Conservation (phyloP, 805 yeast species). For the Wickerhamiella slavikovae region DNA sequence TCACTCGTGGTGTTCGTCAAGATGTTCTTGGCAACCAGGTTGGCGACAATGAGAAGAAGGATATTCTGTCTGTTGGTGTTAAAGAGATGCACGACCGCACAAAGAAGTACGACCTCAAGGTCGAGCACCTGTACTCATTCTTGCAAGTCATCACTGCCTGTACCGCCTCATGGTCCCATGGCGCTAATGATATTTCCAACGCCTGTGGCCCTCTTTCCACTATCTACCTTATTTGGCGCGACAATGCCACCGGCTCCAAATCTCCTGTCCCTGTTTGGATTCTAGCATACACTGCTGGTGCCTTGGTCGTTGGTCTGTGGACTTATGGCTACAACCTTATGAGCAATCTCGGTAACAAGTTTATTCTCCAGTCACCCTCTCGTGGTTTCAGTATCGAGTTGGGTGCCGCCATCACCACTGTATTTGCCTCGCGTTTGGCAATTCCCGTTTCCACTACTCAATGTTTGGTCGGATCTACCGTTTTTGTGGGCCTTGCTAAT, state of each 20-base stretch:
- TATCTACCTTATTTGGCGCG: conserved; percentile 38
- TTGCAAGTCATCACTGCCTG: conserved; percentile 55
- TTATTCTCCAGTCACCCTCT: conserved; percentile 57
- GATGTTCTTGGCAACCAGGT: conserved; percentile 30
- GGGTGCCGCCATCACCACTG: conserved; percentile 58
- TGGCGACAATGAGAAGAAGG: conserved; percentile 12
- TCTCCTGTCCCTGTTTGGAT: conserved; percentile 56
- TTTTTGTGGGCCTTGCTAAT: conserved; percentile 56
- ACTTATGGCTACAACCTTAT: conserved; percentile 51
- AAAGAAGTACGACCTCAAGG: conserved; percentile 47
- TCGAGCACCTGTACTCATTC: conserved; percentile 46
- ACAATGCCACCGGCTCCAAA: conserved; percentile 22
- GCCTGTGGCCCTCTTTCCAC: conserved; percentile 61
- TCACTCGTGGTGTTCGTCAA: conserved; percentile 40
- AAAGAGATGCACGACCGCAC: conserved; percentile 33
- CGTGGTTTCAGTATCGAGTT: conserved; percentile 60
- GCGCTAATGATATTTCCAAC: conserved; percentile 61
- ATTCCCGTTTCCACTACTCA: conserved; percentile 67
- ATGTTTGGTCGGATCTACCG: conserved; percentile 61
- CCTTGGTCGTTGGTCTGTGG: conserved; percentile 51
- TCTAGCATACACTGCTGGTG: conserved; percentile 43
- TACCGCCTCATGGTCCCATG: conserved; percentile 68
- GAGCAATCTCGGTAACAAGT: conserved; percentile 49
- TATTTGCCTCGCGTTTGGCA: conserved; percentile 51
- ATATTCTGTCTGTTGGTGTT: conserved; percentile 25